Evolutionary conservation across 345 rosid species (phyloP).

Genomic region (Viola odorata): DNA sequence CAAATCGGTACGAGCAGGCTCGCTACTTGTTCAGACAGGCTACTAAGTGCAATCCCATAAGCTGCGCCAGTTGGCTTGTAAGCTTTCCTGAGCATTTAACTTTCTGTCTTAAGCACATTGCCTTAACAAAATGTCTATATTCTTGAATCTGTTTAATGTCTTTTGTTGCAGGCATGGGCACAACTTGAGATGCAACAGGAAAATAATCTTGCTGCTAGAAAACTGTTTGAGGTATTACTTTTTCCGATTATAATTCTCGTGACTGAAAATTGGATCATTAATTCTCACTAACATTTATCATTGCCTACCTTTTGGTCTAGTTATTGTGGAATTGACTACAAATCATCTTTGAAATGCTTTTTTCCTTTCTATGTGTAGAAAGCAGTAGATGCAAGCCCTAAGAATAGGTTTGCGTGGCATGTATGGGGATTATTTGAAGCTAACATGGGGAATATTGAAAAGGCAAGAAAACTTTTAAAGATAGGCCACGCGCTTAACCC

Average conservation of each 20-base stretch:
- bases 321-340: not conserved
- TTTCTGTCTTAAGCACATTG: not conserved
- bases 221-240: constrained; percentile 72
- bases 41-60: constrained; percentile 74
- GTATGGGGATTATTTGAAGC: constrained; percentile 93
- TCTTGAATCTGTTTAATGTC: constrained; percentile 9
- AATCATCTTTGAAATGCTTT: not conserved
- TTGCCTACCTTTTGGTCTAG: not conserved
- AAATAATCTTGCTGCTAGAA: constrained; percentile 61
- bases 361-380: constrained; percentile 34
- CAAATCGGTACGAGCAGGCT: constrained; percentile 69
- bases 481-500: constrained; percentile 92
- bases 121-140: not conserved
- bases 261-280: not conserved
- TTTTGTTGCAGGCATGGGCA: constrained; percentile 75
- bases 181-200: constrained; percentile 88
- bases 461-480: constrained; percentile 80
- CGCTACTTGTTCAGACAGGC: constrained; percentile 81
- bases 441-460: constrained; percentile 56
- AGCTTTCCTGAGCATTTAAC: constrained; percentile 29
- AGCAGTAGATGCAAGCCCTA: constrained; percentile 95
- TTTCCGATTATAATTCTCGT: no score
- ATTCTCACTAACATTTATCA: not conserved
- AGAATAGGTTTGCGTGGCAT: constrained; percentile 95
- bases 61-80: constrained; percentile 99